Conservation (phyloP, 1,139 yeast species). For the Scheffersomyces titani region DNA sequence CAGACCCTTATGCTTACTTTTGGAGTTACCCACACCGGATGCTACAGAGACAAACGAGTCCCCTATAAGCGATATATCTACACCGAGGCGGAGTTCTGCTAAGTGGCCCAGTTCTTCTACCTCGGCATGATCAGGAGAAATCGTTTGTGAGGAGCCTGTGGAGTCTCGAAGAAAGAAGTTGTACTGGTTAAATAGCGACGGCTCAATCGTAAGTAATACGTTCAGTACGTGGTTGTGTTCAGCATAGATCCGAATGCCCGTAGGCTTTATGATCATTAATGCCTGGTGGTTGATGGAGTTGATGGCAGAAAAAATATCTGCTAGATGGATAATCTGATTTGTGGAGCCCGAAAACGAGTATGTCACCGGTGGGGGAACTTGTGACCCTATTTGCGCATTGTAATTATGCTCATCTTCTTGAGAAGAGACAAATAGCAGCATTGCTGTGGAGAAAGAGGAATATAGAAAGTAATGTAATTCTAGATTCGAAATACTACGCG, state of each 20-base stretch:
- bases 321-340: slow-evolving; percentile 37
- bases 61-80: slow-evolving; percentile 37
- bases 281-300: slow-evolving; percentile 37
- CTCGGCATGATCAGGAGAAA: background rate
- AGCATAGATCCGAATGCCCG: slow-evolving; percentile 36
- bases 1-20: slow-evolving; percentile 6
- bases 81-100: slow-evolving; percentile 33
- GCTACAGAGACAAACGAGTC: slow-evolving; percentile 37
- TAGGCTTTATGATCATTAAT: slow-evolving; percentile 31
- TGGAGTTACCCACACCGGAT: slow-evolving; percentile 9
- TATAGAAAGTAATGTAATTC: background rate
- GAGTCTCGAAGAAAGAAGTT: slow-evolving; percentile 19
- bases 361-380: background rate
- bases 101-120: slow-evolving; percentile 6
- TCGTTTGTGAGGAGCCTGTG: background rate
- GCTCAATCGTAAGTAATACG: slow-evolving; percentile 37
- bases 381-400: background rate
- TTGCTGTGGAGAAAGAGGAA: background rate
- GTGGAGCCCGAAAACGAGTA: slow-evolving; percentile 38
- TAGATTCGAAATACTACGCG: background rate
- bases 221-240: slow-evolving; percentile 42
- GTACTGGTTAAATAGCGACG: slow-evolving; percentile 35
- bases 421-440: background rate
- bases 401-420: background rate
- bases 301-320: slow-evolving; percentile 38